Evolutionary conservation across 306 rosid species (phyloP), one percentile per base, ranked within the genome.

Genomic region (Vachellia pachyceras): DNA sequence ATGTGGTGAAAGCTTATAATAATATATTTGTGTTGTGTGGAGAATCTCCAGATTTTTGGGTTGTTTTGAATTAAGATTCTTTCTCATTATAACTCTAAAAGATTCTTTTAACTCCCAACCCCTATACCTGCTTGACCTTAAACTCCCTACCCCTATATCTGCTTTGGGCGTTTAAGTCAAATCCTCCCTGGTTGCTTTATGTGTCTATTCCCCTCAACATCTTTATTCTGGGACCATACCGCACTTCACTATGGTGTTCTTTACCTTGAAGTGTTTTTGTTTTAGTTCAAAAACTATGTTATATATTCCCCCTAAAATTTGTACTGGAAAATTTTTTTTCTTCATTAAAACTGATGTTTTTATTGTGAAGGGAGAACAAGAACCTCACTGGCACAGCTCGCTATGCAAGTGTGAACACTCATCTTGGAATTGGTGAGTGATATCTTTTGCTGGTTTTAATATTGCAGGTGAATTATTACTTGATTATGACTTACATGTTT

Each of bases 361-460:
- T 81, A 81, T 73, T 78, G 58, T 76, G 54, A 39, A 96, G 99
- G 88, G 99, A 96, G 84, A 96, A 96, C 97, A 96, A 96, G 90
- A 96, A 96, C 85, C 98, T 96, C 77, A 96, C 99, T 6, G 99
- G 99, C 77, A 96, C 99, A 78, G 99, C 99, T 84, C 97, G 99
- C 58, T 96, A 96, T 92, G 99, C 99, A 37, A 96, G 99, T 86
- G 97, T 94, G 57, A 96, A 94, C 87, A 96, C 99, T 82, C 99
- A 96, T 87, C 94, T 96, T 69, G 99, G 99, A 86, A 92, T 96
- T 70, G 99, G 99, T 96, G 75, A 89, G 99, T 86, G 63, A 73
- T 80, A 37, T 80, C 79, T 44, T 75, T 67, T 81, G 71, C 83
- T 47, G 25, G 63, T 69, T 46, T 63, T 73, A 68, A 40, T 67